A percentile compares a stretch with the other conserved stretches of the same genome.
Conservation (phyloP, 2,329 filamentous ascomycete genomes). For the Trichoderma sp. region DNA sequence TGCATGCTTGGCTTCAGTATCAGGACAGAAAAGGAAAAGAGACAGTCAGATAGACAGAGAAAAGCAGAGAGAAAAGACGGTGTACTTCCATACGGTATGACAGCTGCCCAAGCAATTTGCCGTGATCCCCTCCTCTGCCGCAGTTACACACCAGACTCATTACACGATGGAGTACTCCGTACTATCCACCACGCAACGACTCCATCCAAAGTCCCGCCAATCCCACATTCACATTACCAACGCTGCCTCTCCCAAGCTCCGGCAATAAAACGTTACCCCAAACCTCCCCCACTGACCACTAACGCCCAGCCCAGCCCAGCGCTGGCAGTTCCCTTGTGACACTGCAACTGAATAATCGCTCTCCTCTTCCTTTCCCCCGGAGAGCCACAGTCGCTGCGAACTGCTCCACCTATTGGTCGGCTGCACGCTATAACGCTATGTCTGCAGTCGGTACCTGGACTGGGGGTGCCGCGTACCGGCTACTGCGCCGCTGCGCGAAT, state of each 20-base stretch:
- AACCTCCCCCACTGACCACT: background rate
- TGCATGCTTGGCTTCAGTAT: background rate
- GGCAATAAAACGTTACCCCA: conserved; percentile 8
- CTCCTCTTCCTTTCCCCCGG: conserved; percentile 26
- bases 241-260: background rate
- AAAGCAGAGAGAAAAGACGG: background rate
- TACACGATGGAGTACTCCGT: background rate
- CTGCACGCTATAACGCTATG: background rate
- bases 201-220: background rate
- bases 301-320: background rate
- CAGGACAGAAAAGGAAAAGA: background rate
- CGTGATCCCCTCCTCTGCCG: background rate
- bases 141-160: background rate
- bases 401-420: background rate
- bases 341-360: background rate
- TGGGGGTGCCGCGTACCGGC: background rate
- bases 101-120: background rate
- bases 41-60: background rate
- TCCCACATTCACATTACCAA: background rate
- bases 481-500: background rate
- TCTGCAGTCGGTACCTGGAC: background rate
- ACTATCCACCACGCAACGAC: background rate
- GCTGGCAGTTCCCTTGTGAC: background rate
- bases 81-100: background rate
- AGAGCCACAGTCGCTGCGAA: background rate